These are phyloP conservation scores for Tricholoma flavovirens DNA, from an alignment of 768 basidiomycete genomes.

Conservation along the genomic window DNA sequence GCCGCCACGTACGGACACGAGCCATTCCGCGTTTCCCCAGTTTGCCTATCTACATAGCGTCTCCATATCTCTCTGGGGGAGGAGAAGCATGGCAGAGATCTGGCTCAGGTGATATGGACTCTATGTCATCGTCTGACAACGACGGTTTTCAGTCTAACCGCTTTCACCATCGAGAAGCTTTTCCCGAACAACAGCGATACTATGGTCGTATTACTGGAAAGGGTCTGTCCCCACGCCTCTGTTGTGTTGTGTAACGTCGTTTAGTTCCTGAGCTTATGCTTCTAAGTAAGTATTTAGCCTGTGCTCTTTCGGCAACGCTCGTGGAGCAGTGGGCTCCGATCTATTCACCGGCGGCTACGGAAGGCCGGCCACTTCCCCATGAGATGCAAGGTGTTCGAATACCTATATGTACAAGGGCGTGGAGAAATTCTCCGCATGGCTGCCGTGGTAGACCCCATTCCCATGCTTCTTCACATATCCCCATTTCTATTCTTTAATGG, in stretches of 20 bases:
- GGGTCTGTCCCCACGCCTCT: slow-evolving; percentile 23
- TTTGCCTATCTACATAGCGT: slow-evolving; percentile 11
- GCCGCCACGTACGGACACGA: no score
- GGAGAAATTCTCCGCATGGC: slow-evolving; percentile 32
- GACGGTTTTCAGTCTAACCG: slow-evolving; percentile 33
- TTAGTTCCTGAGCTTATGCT: slow-evolving; percentile 42
- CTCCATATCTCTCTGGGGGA: slow-evolving; percentile 30
- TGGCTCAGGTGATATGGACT: slow-evolving; percentile 35
- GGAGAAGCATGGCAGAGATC: slow-evolving; percentile 25
- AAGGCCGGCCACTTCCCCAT: slow-evolving; percentile 27
- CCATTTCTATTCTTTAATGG: slow-evolving; percentile 47
- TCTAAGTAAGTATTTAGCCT: slow-evolving; percentile 35
- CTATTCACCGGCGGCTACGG: slow-evolving; percentile 31
- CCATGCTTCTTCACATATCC: slow-evolving; percentile 42
- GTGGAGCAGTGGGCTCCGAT: slow-evolving; percentile 45
- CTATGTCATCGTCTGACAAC: slow-evolving; percentile 6
- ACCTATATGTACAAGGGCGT: slow-evolving; percentile 35
- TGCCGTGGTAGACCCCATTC: slow-evolving; percentile 34
- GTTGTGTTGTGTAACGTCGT: slow-evolving; percentile 34
- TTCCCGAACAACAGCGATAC: slow-evolving; percentile 22
- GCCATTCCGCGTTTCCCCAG: not conserved
- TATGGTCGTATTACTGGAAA: slow-evolving; percentile 23
- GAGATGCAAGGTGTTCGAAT: slow-evolving; percentile 36
- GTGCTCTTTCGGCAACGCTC: slow-evolving; percentile 39
- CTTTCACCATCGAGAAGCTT: slow-evolving; percentile 35